Evolutionary conservation across 2,329 filamentous ascomycete genomes (phyloP).

Genomic region (Phyllosticta citrichinensis): DNA sequence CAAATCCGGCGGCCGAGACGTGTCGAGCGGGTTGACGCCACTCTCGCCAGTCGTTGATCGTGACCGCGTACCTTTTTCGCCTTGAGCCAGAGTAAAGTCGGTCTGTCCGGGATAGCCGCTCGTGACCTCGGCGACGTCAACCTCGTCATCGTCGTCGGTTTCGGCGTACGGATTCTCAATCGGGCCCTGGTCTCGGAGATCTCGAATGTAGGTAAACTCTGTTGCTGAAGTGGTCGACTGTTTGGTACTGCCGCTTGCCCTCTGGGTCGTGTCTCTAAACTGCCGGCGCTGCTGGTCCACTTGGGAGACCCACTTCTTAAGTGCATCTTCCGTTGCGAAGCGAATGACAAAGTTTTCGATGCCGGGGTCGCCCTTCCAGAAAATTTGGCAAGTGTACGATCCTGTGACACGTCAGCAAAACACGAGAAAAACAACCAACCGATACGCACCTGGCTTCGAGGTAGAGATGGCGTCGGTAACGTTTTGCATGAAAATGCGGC

Average conservation of each 20-base stretch:
- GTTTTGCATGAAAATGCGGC: conserved; percentile 97
- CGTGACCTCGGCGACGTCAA: conserved; percentile 21
- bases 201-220: conserved; percentile 72
- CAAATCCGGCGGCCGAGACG: conserved; percentile 20
- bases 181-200: conserved; percentile 43
- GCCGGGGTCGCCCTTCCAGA: conserved; percentile 94
- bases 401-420: conserved; percentile 39
- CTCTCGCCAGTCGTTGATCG: conserved; percentile 69
- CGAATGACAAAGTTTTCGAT: conserved; percentile 95
- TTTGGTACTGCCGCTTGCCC: conserved; percentile 33
- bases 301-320: conserved; percentile 83
- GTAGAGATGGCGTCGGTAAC: conserved; percentile 89
- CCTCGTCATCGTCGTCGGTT: conserved; percentile 46
- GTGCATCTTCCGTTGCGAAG: conserved; percentile 80
- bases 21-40: conserved; percentile 27
- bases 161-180: conserved; percentile 75
- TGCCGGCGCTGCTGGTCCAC: conserved; percentile 63
- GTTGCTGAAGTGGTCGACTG: conserved; percentile 50
- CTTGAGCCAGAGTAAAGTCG: conserved; percentile 50
- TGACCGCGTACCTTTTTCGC: conserved; percentile 62
- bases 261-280: conserved; percentile 36
- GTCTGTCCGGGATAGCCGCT: conserved; percentile 23
- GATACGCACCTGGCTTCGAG: conserved; percentile 69
- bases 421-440: not conserved
- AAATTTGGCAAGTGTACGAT: conserved; percentile 92